phyloP scores from a whole-genome alignment of 148 eudicot genomes.

The Camellia sinensis region DNA sequence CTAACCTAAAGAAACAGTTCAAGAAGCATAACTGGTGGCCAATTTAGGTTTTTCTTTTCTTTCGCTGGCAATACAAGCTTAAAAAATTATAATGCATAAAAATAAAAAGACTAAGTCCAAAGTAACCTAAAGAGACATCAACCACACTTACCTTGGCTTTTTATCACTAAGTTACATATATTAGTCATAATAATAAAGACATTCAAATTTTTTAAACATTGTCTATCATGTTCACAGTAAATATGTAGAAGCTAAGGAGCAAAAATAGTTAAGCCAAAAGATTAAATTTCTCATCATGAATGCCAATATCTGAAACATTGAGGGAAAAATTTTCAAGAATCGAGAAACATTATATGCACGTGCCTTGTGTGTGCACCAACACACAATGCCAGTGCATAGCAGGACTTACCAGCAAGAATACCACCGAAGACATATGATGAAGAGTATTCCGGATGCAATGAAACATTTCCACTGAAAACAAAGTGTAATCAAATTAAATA shows the following conservation, averaged over 20 bases:
- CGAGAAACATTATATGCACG: background rate
- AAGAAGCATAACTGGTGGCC: background rate
- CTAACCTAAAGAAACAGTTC: too few species aligned
- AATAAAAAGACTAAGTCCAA: background rate
- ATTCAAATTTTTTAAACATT: too few species aligned
- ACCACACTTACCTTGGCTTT: background rate
- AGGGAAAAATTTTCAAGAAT: background rate
- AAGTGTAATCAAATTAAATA: constrained; percentile 7
- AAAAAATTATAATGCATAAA: background rate
- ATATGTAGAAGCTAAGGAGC: background rate
- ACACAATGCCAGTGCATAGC: constrained; percentile 12
- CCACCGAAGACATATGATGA: constrained; percentile 75
- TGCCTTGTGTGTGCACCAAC: background rate
- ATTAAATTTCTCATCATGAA: background rate
- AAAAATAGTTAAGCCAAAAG: background rate
- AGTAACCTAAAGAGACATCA: background rate
- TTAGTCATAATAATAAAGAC: too few species aligned
- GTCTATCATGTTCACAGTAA: too few species aligned
- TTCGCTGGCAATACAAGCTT: background rate
- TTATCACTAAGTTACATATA: background rate
- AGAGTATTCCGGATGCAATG: constrained; percentile 51
- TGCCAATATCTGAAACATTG: background rate
- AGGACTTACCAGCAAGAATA: constrained; percentile 90
- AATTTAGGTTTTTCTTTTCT: background rate
- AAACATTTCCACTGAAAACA: constrained; percentile 70